phyloP scores from a whole-genome alignment of 495 filamentous ascomycete species.

The Hypoxylon perforatum region DNA sequence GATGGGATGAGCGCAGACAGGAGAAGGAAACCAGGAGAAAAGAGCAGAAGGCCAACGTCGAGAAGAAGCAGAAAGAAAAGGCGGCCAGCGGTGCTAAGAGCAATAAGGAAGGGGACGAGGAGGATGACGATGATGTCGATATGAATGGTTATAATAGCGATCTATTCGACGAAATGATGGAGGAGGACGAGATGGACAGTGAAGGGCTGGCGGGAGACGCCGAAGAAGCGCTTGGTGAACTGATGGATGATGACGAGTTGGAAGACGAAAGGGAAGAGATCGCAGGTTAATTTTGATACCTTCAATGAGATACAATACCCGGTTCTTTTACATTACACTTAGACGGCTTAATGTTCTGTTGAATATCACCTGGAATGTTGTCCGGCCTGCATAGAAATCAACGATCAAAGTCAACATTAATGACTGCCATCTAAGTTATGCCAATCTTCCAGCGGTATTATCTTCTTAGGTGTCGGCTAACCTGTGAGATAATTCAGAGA shows the following conservation, averaged over 20 bases:
- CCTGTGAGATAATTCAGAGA: too few relatives aligned
- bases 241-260: constrained; percentile 65
- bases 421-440: too few relatives aligned
- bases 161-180: constrained; percentile 64
- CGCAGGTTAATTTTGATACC: constrained; percentile 31
- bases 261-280: constrained; percentile 63
- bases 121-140: constrained; percentile 70
- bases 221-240: constrained; percentile 66
- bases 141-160: constrained; percentile 63
- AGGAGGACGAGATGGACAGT: constrained; percentile 64
- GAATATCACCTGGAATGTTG: neutral
- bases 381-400: too few relatives aligned
- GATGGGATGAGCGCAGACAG: constrained; percentile 79
- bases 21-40: constrained; percentile 85
- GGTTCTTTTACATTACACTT: constrained; percentile 10
- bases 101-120: constrained; percentile 65
- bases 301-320: constrained; percentile 1
- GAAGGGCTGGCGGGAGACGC: constrained; percentile 68
- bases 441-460: too few relatives aligned
- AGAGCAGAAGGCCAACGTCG: constrained; percentile 86
- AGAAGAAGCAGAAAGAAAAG: constrained; percentile 76
- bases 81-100: constrained; percentile 53
- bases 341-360: constrained; percentile 10
- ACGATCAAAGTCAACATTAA: too few relatives aligned
- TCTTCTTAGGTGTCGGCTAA: too few relatives aligned